Percentiles rank a stretch among this genome's conserved stretches.
Evolutionary conservation across 2,329 filamentous ascomycete species (phyloP).

Genomic region (Tolypocladium inflatum): DNA sequence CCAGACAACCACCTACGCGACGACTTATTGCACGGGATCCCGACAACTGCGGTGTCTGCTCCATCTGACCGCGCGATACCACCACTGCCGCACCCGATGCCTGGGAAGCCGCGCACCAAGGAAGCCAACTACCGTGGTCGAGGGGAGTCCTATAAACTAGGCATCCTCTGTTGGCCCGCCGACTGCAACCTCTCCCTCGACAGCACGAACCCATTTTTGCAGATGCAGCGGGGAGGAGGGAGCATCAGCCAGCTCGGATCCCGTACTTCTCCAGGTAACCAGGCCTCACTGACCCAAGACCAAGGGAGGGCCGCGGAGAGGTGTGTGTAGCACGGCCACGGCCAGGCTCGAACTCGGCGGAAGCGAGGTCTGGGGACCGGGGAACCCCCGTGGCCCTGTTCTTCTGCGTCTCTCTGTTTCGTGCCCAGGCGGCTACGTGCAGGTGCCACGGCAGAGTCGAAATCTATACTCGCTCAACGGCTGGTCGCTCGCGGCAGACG

Average conservation of each 20-base stretch:
- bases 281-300: background rate
- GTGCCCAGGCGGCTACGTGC: background rate
- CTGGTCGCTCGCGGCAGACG: background rate
- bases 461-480: background rate
- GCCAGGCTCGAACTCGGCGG: background rate
- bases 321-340: too few relatives aligned
- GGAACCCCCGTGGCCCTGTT: background rate
- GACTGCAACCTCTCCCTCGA: background rate
- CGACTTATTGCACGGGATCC: background rate
- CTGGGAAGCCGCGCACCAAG: background rate
- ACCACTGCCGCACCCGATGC: background rate
- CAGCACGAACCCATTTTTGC: background rate
- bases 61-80: background rate
- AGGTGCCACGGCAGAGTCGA: background rate
- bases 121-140: background rate
- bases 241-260: background rate
- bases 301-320: too few relatives aligned
- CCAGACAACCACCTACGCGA: background rate
- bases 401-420: background rate
- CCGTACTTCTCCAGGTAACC: background rate
- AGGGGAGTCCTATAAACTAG: background rate
- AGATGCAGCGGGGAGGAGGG: background rate
- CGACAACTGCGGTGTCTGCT: background rate
- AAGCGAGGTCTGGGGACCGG: background rate
- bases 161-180: background rate